phyloP scores from a whole-genome alignment of 805 yeast genomes.

The Cyberlindnera nakhonratchasimensis region DNA sequence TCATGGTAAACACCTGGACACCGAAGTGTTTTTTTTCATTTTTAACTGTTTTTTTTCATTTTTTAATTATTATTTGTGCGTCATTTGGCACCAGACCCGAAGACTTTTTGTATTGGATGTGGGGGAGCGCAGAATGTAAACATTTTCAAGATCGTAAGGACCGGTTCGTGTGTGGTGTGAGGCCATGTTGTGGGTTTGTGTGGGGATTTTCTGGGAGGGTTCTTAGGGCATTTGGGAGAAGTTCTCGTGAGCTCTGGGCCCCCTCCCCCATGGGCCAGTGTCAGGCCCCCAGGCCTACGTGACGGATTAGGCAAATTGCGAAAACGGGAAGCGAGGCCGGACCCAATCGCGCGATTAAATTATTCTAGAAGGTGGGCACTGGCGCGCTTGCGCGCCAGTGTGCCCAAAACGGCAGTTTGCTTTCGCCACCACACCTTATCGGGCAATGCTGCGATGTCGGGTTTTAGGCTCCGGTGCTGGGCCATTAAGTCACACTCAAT shows the following conservation, averaged over 20 bases:
- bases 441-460: background rate
- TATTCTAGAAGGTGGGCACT: background rate
- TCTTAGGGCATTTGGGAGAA: no score
- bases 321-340: constrained; percentile 7
- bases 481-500: background rate
- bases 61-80: no score
- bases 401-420: background rate
- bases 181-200: no score
- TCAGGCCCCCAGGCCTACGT: background rate
- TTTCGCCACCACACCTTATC: background rate
- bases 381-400: background rate
- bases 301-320: constrained; percentile 5
- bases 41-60: background rate
- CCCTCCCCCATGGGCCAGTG: no score
- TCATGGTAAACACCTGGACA: constrained; percentile 6
- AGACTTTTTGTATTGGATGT: no score
- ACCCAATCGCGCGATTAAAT: constrained; percentile 8
- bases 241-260: no score
- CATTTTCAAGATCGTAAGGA: no score
- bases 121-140: no score
- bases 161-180: no score
- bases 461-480: background rate
- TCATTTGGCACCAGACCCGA: no score
- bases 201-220: no score
- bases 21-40: background rate